These are phyloP conservation scores for Collybia mongolica DNA, from an alignment of 768 basidiomycete species.

Conservation along the genomic window DNA sequence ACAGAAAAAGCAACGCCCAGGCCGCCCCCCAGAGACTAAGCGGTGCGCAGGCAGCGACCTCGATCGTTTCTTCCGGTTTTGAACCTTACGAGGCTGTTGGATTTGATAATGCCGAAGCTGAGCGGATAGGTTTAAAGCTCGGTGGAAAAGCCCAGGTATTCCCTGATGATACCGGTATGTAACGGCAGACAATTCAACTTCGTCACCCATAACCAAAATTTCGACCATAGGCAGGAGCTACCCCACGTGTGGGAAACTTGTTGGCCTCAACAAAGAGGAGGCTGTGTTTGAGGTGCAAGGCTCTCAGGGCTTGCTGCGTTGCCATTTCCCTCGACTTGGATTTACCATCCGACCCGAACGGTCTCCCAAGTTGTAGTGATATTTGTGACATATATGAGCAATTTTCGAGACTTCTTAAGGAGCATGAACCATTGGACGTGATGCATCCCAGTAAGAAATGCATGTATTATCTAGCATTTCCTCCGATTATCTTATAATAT, in stretches of 20 bases:
- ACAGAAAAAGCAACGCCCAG: constrained; percentile 23
- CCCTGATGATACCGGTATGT: constrained; percentile 48
- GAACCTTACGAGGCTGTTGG: constrained; percentile 40
- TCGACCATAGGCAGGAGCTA: constrained; percentile 30
- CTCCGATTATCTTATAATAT: not conserved
- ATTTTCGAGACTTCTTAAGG: too few species aligned
- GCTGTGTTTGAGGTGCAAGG: constrained; percentile 46
- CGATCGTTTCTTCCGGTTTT: constrained; percentile 33
- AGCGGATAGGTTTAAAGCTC: constrained; percentile 35
- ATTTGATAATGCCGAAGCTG: constrained; percentile 44
- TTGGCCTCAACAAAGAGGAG: constrained; percentile 48
- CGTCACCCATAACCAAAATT: not conserved
- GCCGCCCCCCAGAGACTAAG: constrained; percentile 24
- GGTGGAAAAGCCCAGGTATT: constrained; percentile 39
- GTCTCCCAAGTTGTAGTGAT: constrained; percentile 10
- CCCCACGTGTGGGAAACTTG: constrained; percentile 47
- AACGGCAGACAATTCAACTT: not conserved
- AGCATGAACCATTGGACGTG: too few species aligned
- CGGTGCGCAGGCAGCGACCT: constrained; percentile 41
- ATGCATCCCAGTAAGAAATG: not conserved
- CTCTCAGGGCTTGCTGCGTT: constrained; percentile 36
- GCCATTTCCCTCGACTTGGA: constrained; percentile 53
- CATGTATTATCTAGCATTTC: not conserved
- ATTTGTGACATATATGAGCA: not conserved
- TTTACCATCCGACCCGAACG: constrained; percentile 25